Conservation (phyloP, 2,329 filamentous ascomycete genomes). For the Cladosporium phlei region DNA sequence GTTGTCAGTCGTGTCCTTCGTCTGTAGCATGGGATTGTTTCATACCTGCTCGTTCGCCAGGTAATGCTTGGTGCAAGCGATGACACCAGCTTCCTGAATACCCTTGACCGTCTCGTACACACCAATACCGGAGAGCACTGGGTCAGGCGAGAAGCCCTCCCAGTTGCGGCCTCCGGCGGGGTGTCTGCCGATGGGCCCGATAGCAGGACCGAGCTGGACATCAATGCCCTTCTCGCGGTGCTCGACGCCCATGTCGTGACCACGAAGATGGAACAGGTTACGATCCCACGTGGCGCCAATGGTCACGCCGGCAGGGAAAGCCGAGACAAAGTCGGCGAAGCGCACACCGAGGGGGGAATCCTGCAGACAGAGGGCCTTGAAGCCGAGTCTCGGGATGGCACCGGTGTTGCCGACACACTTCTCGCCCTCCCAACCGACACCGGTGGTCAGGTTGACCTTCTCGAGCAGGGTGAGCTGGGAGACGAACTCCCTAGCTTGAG, state of each 20-base stretch:
- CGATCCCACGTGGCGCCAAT: constrained; percentile 81
- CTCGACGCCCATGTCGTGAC: constrained; percentile 69
- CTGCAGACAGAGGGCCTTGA: constrained; percentile 75
- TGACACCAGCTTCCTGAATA: constrained; percentile 75
- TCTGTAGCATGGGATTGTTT: too few relatives aligned
- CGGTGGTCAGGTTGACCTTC: constrained; percentile 93
- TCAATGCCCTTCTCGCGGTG: constrained; percentile 70
- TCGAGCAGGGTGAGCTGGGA: constrained; percentile 76
- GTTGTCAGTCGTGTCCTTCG: too few relatives aligned
- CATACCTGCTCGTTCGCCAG: constrained; percentile 72
- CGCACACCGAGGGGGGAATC: constrained; percentile 80
- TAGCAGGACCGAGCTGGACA: constrained; percentile 70
- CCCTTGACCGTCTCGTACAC: constrained; percentile 71
- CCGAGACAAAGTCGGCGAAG: constrained; percentile 72
- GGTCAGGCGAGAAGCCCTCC: constrained; percentile 69
- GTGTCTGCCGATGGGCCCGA: constrained; percentile 65
- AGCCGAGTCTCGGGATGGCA: constrained; percentile 63
- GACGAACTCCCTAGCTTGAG: constrained; percentile 72
- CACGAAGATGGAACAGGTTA: constrained; percentile 63
- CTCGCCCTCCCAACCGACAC: constrained; percentile 69
- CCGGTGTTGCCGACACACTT: constrained; percentile 73
- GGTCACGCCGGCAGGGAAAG: constrained; percentile 73
- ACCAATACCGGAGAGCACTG: constrained; percentile 66
- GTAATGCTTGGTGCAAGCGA: constrained; percentile 78
- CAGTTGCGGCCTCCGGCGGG: constrained; percentile 67